Conservation (phyloP, 2,329 filamentous ascomycete genomes). For the Sordariomycetes sp. region DNA sequence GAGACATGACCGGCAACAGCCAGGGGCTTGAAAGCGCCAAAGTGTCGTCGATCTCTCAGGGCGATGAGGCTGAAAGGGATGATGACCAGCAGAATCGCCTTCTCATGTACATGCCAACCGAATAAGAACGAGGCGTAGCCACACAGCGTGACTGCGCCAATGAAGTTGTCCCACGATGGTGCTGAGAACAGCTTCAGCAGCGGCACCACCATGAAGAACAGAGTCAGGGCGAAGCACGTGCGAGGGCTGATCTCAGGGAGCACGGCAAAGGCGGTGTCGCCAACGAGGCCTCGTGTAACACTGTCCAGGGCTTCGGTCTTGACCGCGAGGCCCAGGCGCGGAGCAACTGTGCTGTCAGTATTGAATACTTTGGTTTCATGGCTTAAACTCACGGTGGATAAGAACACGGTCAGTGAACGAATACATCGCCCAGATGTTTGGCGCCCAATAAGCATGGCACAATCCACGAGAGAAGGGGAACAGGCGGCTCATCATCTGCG, state of each 20-base stretch:
- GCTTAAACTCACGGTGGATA: constrained; percentile 62
- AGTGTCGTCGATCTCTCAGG: constrained; percentile 78
- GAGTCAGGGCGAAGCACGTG: constrained; percentile 72
- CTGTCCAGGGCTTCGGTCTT: constrained; percentile 71
- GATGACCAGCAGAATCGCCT: constrained; percentile 88
- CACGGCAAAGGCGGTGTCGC: constrained; percentile 88
- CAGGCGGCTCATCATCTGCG: constrained; percentile 72
- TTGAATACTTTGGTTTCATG: too few relatives aligned
- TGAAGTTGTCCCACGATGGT: constrained; percentile 81
- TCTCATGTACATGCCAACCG: constrained; percentile 98
- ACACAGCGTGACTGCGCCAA: constrained; percentile 83
- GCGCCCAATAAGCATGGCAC: constrained; percentile 97
- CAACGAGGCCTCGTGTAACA: constrained; percentile 86
- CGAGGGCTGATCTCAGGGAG: constrained; percentile 77
- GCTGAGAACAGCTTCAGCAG: constrained; percentile 69
- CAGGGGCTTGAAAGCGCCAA: constrained; percentile 84
- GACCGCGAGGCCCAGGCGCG: constrained; percentile 65
- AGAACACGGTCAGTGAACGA: constrained; percentile 80
- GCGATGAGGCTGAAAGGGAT: constrained; percentile 92
- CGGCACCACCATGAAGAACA: constrained; percentile 72
- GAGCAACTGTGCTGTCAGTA: constrained; percentile 52
- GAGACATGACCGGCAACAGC: constrained; percentile 93
- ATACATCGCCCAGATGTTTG: constrained; percentile 95
- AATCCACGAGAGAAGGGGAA: constrained; percentile 92
- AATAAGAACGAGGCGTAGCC: constrained; percentile 96